Percentiles rank a stretch among this genome's conserved stretches.
phyloP scores from a whole-genome alignment of 352 stramenopile genomes.

The Thalassiosira ordinaria region DNA sequence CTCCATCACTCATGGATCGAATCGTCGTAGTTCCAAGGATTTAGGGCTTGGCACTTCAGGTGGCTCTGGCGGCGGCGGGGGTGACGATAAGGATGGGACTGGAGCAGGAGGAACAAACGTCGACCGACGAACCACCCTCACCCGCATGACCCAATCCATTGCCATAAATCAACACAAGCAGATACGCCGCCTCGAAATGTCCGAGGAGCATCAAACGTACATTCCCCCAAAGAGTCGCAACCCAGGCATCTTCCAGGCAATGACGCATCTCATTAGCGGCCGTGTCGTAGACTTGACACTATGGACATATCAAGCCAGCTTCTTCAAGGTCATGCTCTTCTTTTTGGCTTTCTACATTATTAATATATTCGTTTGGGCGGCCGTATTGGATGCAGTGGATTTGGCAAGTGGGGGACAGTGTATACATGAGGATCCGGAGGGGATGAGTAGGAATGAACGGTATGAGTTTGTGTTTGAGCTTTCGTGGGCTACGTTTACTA shows the following conservation, averaged over 20 bases:
- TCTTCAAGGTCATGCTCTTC: conserved; percentile 30
- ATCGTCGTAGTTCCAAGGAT: too few species aligned
- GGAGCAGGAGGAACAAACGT: too few species aligned
- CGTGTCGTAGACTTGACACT: conserved; percentile 12
- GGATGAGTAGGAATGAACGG: not conserved
- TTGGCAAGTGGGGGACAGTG: conserved; percentile 1
- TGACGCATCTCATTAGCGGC: conserved; percentile 14
- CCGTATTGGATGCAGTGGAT: conserved; percentile 24
- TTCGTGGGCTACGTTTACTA: too few species aligned
- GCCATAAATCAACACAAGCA: not conserved
- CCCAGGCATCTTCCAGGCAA: conserved; percentile 14
- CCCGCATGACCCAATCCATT: not conserved
- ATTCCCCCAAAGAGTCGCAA: conserved; percentile 31
- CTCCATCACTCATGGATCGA: not conserved
- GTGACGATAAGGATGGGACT: not conserved
- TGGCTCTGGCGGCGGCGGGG: too few species aligned
- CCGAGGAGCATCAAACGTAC: conserved; percentile 26
- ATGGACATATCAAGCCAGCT: conserved; percentile 34
- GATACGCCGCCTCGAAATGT: conserved; percentile 12
- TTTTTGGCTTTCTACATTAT: conserved; percentile 33
- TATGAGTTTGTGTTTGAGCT: conserved; percentile 44
- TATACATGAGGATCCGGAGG: conserved; percentile 18
- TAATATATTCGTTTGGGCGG: conserved; percentile 40
- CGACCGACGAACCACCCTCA: not conserved
- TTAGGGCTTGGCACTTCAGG: too few species aligned